phyloP scores from a whole-genome alignment of 306 rosid genomes.

The Senna siamea region DNA sequence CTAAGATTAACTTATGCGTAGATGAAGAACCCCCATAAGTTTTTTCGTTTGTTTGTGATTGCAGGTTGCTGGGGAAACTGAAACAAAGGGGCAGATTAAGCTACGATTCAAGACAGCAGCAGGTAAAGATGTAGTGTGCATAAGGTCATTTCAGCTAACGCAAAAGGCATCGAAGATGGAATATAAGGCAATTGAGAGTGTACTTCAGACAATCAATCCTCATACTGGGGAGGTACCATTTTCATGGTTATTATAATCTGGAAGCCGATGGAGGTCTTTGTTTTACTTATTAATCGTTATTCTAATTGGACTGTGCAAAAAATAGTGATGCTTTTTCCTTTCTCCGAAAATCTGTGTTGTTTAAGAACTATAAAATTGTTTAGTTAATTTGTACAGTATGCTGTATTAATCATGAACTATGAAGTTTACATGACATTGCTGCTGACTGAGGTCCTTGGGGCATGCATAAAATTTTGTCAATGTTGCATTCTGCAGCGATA shows the following conservation, averaged over 20 bases:
- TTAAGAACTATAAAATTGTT: not conserved
- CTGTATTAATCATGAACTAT: not conserved
- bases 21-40: not conserved
- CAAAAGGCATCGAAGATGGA: conserved; percentile 97
- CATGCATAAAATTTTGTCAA: not conserved
- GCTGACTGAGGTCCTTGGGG: not conserved
- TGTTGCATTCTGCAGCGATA: not conserved
- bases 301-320: not conserved
- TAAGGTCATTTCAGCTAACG: conserved; percentile 93
- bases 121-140: conserved; percentile 83
- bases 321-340: not conserved
- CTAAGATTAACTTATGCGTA: not conserved
- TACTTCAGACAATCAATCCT: conserved; percentile 93
- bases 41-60: not conserved
- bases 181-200: conserved; percentile 94
- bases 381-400: not conserved
- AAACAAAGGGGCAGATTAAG: conserved; percentile 94
- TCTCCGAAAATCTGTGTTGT: not conserved
- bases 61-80: conserved; percentile 93
- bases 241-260: not conserved
- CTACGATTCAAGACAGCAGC: conserved; percentile 92
- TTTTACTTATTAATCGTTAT: conserved; percentile 1
- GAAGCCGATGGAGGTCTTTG: not conserved
- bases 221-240: conserved; percentile 77
- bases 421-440: not conserved